These are phyloP conservation scores for Phialophora macrospora DNA, from an alignment of 2,329 filamentous ascomycete genomes.

Conservation along the genomic window DNA sequence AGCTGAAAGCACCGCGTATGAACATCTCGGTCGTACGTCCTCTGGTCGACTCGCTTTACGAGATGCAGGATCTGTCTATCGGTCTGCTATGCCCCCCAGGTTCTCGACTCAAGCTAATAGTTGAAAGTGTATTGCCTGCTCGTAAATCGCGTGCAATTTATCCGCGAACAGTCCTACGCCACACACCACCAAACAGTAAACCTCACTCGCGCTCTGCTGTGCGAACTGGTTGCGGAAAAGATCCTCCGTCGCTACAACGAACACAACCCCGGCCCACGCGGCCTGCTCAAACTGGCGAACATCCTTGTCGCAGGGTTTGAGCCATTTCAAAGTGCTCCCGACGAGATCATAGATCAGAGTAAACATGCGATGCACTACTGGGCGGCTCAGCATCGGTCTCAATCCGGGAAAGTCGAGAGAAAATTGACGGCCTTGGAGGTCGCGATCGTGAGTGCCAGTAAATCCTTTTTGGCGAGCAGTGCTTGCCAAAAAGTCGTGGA, in stretches of 20 bases:
- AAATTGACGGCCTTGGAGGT: conserved; percentile 80
- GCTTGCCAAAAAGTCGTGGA: conserved; percentile 81
- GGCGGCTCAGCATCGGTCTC: conserved; percentile 46
- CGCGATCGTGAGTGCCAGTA: conserved; percentile 81
- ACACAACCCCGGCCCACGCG: conserved; percentile 71
- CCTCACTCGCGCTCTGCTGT: conserved; percentile 75
- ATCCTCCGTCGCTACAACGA: conserved; percentile 79
- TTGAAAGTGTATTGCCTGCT: conserved; percentile 75
- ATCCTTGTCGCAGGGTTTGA: conserved; percentile 83
- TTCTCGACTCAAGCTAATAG: background rate
- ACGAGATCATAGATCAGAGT: conserved; percentile 65
- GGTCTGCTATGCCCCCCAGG: conserved; percentile 50
- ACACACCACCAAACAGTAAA: conserved; percentile 81
- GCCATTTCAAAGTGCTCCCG: conserved; percentile 81
- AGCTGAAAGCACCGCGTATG: conserved; percentile 79
- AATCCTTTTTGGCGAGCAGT: conserved; percentile 75
- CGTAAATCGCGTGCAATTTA: conserved; percentile 79
- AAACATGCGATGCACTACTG: conserved; percentile 51
- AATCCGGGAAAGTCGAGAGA: conserved; percentile 52
- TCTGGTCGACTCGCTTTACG: conserved; percentile 81
- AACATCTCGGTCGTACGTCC: conserved; percentile 80
- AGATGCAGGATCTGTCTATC: conserved; percentile 77
- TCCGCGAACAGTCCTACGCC: conserved; percentile 75
- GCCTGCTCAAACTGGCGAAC: conserved; percentile 74
- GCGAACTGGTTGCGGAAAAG: conserved; percentile 78